Base-by-base conservation (phyloP, 2,329 filamentous ascomycete species). In the Coniochaeta sp. region DNA sequence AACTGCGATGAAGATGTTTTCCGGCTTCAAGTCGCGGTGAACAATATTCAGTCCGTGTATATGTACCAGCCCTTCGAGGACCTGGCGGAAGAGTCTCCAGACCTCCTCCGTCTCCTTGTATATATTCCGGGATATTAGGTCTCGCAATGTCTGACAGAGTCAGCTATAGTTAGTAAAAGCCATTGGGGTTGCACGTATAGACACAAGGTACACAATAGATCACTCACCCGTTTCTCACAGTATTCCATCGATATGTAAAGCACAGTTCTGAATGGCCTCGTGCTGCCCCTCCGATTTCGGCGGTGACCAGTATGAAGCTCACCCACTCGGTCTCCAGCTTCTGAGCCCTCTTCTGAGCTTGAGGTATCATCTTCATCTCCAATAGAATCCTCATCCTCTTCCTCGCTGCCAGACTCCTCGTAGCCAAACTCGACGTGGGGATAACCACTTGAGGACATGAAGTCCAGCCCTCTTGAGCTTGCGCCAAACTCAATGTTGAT, bases 221-320 rank as follows among this genome's bases (percentile, higher is more conserved):
- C 20, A 70, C 78, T 67, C 71, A 86, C 83, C 58, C 88, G 82
- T 63, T 92, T 94, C 65, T 97, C 92, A 63, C 94, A 99, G 59
- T 96, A 95, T 65, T 99, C 94, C 94, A 99, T 99, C 55, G 95
- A 94, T 52, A 99, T 97, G 65, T 96, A 99, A 38, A 99, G 77
- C 6, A 91, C 85, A 0, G 87, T 91, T 50, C 81, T 81, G 54
- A 81, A 78, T 4, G 81, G 71, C 40, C 78, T 58, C 10, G 51
- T 52, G 33, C 61, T 65, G 52, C 54, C 59, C 55, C 58, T 63
- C 10, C 59, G 58, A 14, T 47, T n/a, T n/a, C n/a, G 20, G 14
- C 52, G 53, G 20, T 65, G 65, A 55, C 16, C 45, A 6, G 27
- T 3, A 26, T 31, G 26, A 20, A 31, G 45, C n/a, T 42, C 38